Evolutionary conservation across 2,329 filamentous ascomycete species (phyloP).

Genomic region (Alternaria panax): DNA sequence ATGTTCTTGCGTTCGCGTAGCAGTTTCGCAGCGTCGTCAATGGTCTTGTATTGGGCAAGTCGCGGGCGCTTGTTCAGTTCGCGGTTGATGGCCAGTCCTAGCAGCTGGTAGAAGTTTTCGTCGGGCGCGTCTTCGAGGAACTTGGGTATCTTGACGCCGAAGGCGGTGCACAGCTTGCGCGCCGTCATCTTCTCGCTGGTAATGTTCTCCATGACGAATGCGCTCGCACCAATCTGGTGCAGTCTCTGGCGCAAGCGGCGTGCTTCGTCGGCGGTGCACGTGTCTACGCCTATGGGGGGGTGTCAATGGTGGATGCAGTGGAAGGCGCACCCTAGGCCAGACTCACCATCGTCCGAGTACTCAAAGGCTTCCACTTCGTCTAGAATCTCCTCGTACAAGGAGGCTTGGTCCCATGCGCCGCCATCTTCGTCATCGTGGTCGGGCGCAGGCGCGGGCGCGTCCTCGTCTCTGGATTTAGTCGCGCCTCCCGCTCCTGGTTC

Average conservation of each 20-base stretch:
- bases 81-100: slow-evolving; percentile 78
- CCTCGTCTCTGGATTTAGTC: slow-evolving; percentile 22
- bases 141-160: slow-evolving; percentile 75
- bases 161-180: slow-evolving; percentile 85
- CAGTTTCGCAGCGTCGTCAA: slow-evolving; percentile 85
- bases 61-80: slow-evolving; percentile 85
- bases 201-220: slow-evolving; percentile 71
- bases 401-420: slow-evolving; percentile 42
- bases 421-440: slow-evolving; percentile 29
- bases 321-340: not conserved
- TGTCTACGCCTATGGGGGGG: slow-evolving; percentile 30
- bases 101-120: slow-evolving; percentile 74
- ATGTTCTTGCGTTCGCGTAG: slow-evolving; percentile 80
- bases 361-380: slow-evolving; percentile 43
- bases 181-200: slow-evolving; percentile 71
- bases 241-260: slow-evolving; percentile 72
- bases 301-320: slow-evolving; percentile 17
- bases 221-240: slow-evolving; percentile 76
- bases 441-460: slow-evolving; percentile 23
- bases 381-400: slow-evolving; percentile 46
- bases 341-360: slow-evolving; percentile 34
- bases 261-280: slow-evolving; percentile 62
- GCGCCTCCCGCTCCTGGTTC: slow-evolving; percentile 25
- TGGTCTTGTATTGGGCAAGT: slow-evolving; percentile 78
- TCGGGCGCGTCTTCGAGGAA: slow-evolving; percentile 79